Conservation (phyloP, 768 basidiomycete species). For the Omphalotus guepiniiformis region DNA sequence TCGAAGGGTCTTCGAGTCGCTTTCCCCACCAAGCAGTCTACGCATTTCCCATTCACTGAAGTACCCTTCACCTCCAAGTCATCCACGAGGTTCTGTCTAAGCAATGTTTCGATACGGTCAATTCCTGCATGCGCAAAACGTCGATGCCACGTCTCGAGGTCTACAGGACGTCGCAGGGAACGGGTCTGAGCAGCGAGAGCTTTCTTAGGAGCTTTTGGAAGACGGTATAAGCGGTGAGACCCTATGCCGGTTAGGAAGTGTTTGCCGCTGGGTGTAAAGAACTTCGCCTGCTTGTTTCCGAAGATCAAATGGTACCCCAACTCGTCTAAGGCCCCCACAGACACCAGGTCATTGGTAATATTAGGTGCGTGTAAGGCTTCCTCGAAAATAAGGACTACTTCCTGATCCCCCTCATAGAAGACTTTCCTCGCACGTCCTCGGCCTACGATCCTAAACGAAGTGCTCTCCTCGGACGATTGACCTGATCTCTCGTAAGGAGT, state of each 20-base stretch:
- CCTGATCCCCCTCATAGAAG: constrained; percentile 8
- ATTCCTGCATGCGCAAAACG: constrained; percentile 13
- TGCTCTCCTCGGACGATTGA: neutral
- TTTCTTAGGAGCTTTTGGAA: constrained; percentile 18
- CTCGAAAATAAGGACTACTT: constrained; percentile 13
- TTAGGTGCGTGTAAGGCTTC: constrained; percentile 23
- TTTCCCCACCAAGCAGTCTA: neutral
- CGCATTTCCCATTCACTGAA: neutral
- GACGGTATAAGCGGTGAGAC: constrained; percentile 19
- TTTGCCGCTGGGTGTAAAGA: neutral
- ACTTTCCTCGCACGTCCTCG: constrained; percentile 15
- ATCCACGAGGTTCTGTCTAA: neutral
- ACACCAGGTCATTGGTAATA: constrained; percentile 23
- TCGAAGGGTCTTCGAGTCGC: neutral
- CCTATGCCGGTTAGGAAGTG: constrained; percentile 18
- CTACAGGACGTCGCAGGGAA: constrained; percentile 15
- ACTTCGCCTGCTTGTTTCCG: constrained; percentile 6
- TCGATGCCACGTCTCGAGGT: constrained; percentile 23
- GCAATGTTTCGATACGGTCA: neutral
- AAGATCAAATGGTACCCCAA: constrained; percentile 14
- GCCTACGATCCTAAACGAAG: constrained; percentile 18
- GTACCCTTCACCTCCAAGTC: neutral
- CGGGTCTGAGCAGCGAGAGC: constrained; percentile 18
- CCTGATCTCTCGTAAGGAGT: neutral
- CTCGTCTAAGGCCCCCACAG: constrained; percentile 14